A percentile compares a stretch with the other conserved stretches of the same genome.
phyloP scores from a whole-genome alignment of 2,329 filamentous ascomycete genomes.

The Fusarium sp. region DNA sequence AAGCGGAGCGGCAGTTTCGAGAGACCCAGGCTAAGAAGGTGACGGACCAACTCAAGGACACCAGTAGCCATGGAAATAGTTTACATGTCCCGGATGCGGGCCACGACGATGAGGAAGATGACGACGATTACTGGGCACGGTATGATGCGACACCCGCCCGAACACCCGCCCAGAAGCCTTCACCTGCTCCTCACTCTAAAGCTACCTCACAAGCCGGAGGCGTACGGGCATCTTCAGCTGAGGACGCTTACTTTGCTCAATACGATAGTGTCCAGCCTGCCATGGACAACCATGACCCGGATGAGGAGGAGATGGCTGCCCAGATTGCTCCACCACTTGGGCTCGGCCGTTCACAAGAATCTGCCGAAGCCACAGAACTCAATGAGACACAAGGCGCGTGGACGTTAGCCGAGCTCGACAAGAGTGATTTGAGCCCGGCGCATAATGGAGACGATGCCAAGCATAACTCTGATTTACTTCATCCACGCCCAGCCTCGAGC shows the following conservation, averaged over 20 bases:
- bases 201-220: conserved; percentile 45
- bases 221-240: conserved; percentile 58
- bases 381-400: conserved; percentile 55
- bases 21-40: conserved; percentile 50
- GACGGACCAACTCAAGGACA: conserved; percentile 27
- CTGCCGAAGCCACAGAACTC: conserved; percentile 39
- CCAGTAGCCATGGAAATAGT: conserved; percentile 25
- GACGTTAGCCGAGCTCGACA: conserved; percentile 61
- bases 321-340: conserved; percentile 54
- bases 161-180: conserved; percentile 72
- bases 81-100: conserved; percentile 30
- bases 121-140: conserved; percentile 84
- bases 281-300: conserved; percentile 85
- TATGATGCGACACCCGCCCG: conserved; percentile 79
- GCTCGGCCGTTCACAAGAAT: conserved; percentile 38
- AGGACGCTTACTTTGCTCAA: conserved; percentile 81
- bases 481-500: conserved; percentile 71
- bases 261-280: conserved; percentile 85
- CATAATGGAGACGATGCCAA: conserved; percentile 50
- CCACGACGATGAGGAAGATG: conserved; percentile 69
- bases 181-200: conserved; percentile 67
- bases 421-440: conserved; percentile 53
- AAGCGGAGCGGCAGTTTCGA: conserved; percentile 71
- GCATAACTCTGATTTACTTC: conserved; percentile 59
- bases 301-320: conserved; percentile 67